phyloP scores from a whole-genome alignment of 2,329 filamentous ascomycete species.

The Aspergillus sp. region DNA sequence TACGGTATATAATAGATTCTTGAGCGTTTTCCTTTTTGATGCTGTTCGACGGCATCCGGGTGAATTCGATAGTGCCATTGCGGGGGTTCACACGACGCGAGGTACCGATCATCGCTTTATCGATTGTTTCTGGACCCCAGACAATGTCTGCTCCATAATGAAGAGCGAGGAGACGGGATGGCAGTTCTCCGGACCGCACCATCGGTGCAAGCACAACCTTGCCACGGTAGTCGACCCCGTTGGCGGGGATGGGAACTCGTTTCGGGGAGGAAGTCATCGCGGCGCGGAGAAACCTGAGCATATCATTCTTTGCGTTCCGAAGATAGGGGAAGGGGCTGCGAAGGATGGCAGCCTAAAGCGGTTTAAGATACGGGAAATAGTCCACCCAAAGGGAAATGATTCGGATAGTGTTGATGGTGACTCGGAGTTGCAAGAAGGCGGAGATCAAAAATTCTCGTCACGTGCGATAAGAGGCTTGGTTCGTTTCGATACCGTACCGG shows the following conservation, averaged over 20 bases:
- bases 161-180: slow-evolving; percentile 81
- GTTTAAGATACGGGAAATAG: neutral
- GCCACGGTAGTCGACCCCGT: slow-evolving; percentile 89
- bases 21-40: slow-evolving; percentile 43
- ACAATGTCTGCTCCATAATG: slow-evolving; percentile 96
- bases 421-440: slow-evolving; percentile 18
- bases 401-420: neutral
- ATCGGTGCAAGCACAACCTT: slow-evolving; percentile 96
- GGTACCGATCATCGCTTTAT: slow-evolving; percentile 86
- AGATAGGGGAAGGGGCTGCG: neutral
- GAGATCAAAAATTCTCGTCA: slow-evolving; percentile 13
- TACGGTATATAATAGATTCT: slow-evolving; percentile 75
- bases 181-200: slow-evolving; percentile 95
- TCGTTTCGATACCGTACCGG: neutral
- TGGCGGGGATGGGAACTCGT: slow-evolving; percentile 78
- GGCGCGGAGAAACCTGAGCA: slow-evolving; percentile 47
- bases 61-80: slow-evolving; percentile 82
- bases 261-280: slow-evolving; percentile 59
- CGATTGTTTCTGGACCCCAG: slow-evolving; percentile 96
- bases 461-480: neutral
- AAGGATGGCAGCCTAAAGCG: neutral
- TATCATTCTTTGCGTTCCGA: slow-evolving; percentile 29
- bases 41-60: slow-evolving; percentile 70
- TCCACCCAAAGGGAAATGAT: neutral
- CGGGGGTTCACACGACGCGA: slow-evolving; percentile 72